These are phyloP conservation scores for Exophiala viscosa DNA, from an alignment of 2,329 filamentous ascomycete genomes.

Conservation along the genomic window DNA sequence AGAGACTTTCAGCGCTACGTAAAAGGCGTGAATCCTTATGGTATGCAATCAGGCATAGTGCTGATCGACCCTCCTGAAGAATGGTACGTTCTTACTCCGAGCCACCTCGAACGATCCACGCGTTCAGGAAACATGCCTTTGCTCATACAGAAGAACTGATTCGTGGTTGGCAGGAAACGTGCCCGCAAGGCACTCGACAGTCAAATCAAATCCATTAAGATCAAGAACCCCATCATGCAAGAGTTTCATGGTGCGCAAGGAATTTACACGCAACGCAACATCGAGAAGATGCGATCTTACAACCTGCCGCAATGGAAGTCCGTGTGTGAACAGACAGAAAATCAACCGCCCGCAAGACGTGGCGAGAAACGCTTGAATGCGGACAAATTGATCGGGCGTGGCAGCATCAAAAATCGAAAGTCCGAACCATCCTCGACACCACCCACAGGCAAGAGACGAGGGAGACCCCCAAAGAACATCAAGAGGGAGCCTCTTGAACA, in stretches of 20 bases:
- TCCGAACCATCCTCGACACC: constrained; percentile 37
- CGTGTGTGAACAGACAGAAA: constrained; percentile 88
- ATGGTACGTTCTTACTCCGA: constrained; percentile 61
- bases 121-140: not conserved
- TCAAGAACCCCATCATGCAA: constrained; percentile 96
- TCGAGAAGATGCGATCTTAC: constrained; percentile 92
- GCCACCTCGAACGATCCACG: not conserved
- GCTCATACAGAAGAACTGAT: not conserved
- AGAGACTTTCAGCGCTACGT: constrained; percentile 81
- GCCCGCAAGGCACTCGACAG: constrained; percentile 62
- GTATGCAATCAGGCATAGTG: constrained; percentile 95
- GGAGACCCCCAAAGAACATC: constrained; percentile 36
- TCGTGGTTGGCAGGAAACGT: constrained; percentile 20
- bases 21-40: constrained; percentile 84
- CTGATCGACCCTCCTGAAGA: constrained; percentile 91
- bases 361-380: constrained; percentile 52
- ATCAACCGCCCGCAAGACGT: constrained; percentile 87
- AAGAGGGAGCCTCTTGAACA: constrained; percentile 39
- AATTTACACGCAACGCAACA: constrained; percentile 94
- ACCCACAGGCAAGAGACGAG: constrained; percentile 39
- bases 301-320: constrained; percentile 95
- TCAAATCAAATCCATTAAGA: constrained; percentile 82
- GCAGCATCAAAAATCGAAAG: constrained; percentile 43
- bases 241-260: constrained; percentile 96
- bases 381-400: constrained; percentile 27